Conservation (phyloP, 805 yeast genomes). For the Spathaspora boniae region DNA sequence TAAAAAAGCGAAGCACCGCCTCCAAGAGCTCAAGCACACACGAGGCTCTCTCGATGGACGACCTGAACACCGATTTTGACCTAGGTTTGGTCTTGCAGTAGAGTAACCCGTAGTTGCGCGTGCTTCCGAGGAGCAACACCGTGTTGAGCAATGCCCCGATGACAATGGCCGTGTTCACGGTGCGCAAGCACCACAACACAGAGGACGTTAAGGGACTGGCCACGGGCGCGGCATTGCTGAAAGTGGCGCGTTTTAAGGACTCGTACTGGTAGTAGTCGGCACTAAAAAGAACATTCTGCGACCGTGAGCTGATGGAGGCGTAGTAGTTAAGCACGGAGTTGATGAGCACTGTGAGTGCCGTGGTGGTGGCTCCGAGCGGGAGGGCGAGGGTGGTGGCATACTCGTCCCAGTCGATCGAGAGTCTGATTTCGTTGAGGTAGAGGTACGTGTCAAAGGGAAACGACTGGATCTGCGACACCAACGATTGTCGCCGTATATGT, state of each 20-base stretch:
- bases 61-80: slow-evolving; percentile 19
- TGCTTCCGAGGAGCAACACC: slow-evolving; percentile 11
- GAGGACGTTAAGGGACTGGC: slow-evolving; percentile 6
- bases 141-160: slow-evolving; percentile 4
- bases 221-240: slow-evolving; percentile 5
- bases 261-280: slow-evolving; percentile 35
- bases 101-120: slow-evolving; percentile 30
- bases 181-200: slow-evolving; percentile 6
- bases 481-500: slow-evolving; percentile 24
- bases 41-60: slow-evolving; percentile 4
- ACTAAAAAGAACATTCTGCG: slow-evolving; percentile 31
- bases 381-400: slow-evolving; percentile 26
- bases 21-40: slow-evolving; percentile 5
- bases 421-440: slow-evolving; percentile 31
- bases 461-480: slow-evolving; percentile 26
- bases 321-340: slow-evolving; percentile 18
- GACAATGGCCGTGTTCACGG: slow-evolving; percentile 3
- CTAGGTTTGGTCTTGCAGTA: slow-evolving; percentile 24
- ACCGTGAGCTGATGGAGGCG: slow-evolving; percentile 20
- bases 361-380: slow-evolving; percentile 23
- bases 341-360: slow-evolving; percentile 13
- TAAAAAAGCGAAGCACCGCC: slow-evolving; percentile 3
- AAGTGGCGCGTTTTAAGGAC: slow-evolving; percentile 16
- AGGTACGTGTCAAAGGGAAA: slow-evolving; percentile 38
- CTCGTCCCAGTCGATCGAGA: slow-evolving; percentile 43